A percentile compares a stretch with the other conserved stretches of the same genome.
Conservation (phyloP, 2,329 filamentous ascomycete species). For the Xylaria sp. region DNA sequence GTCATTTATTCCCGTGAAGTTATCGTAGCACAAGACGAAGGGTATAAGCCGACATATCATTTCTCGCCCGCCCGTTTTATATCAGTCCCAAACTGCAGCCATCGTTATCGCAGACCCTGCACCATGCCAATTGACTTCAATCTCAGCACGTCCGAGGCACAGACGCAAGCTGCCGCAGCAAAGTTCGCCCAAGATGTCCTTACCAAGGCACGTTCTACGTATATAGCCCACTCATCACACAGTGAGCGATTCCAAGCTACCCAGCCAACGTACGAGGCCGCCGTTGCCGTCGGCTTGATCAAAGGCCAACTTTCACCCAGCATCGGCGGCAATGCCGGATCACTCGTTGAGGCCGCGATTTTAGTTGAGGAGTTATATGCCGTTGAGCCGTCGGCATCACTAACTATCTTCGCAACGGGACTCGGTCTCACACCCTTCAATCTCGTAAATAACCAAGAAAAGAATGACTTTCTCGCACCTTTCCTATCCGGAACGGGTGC, state of each 20-base stretch:
- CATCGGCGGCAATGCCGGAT: slow-evolving; percentile 57
- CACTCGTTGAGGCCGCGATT: slow-evolving; percentile 59
- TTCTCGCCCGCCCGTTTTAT: neutral
- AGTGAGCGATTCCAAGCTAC: slow-evolving; percentile 57
- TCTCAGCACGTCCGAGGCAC: slow-evolving; percentile 13
- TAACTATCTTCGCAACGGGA: slow-evolving; percentile 63
- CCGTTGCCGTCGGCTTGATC: slow-evolving; percentile 57
- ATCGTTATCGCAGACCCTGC: neutral
- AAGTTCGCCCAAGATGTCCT: slow-evolving; percentile 15
- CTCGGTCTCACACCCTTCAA: slow-evolving; percentile 63
- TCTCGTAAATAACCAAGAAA: slow-evolving; percentile 40
- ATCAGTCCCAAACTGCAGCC: neutral
- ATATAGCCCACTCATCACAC: neutral
- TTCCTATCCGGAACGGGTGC: slow-evolving; percentile 36
- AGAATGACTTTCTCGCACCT: slow-evolving; percentile 9
- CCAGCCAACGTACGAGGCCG: slow-evolving; percentile 56
- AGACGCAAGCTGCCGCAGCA: slow-evolving; percentile 3
- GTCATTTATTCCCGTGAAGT: no score
- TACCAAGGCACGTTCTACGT: neutral
- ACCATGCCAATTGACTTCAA: slow-evolving; percentile 18
- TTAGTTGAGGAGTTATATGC: slow-evolving; percentile 64
- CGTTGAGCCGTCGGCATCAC: slow-evolving; percentile 58
- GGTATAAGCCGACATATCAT: neutral
- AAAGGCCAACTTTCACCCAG: slow-evolving; percentile 57
- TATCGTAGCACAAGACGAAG: neutral